phyloP scores from a whole-genome alignment of 495 filamentous ascomycete genomes.

The Hypomontagnella submonticulosa region DNA sequence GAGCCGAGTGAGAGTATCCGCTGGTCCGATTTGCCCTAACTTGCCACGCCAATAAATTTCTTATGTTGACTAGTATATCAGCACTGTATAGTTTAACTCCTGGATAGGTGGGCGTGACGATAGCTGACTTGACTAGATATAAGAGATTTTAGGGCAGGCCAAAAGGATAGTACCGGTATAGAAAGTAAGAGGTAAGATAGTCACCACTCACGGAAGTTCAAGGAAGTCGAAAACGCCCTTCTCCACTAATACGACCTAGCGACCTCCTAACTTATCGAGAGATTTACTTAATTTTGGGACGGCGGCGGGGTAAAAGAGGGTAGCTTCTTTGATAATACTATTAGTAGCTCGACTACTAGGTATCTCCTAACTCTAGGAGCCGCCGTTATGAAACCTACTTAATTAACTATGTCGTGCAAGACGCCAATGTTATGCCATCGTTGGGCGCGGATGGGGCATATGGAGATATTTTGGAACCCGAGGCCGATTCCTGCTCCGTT shows the following conservation, averaged over 20 bases:
- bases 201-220: constrained; percentile 5
- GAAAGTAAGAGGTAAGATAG: constrained; percentile 5
- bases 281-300: constrained; percentile 9
- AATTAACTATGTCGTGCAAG: constrained; percentile 3
- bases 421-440: constrained; percentile 26
- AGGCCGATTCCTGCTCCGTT: constrained; percentile 35
- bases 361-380: background rate
- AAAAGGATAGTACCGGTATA: constrained; percentile 1
- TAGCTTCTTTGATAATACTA: constrained; percentile 7
- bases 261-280: constrained; percentile 4
- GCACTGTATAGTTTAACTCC: background rate
- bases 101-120: background rate
- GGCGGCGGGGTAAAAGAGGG: constrained; percentile 17
- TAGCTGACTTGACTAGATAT: background rate
- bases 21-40: background rate
- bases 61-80: background rate
- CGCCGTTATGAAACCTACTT: constrained; percentile 4
- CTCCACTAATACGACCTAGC: constrained; percentile 34
- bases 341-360: constrained; percentile 12
- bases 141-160: too few species aligned
- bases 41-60: constrained; percentile 1
- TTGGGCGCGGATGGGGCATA: constrained; percentile 12
- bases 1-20: background rate
- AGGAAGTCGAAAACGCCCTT: constrained; percentile 11
- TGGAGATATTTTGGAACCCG: constrained; percentile 6